Conservation (phyloP, 78 protist species). For the Dictyostelium capitatum region DNA sequence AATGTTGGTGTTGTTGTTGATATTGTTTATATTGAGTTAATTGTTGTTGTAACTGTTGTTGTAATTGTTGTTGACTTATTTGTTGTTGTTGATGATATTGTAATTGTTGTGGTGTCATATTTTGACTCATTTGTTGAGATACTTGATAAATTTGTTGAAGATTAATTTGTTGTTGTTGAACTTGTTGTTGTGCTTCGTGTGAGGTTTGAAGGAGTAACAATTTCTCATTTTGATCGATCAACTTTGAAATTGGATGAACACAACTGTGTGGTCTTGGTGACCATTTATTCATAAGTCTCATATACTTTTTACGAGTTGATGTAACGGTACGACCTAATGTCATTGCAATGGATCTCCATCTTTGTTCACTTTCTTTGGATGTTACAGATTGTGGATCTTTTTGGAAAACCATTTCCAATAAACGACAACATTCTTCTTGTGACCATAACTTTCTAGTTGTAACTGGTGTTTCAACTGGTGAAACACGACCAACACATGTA, state of each 20-base stretch:
- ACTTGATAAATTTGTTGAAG: background rate
- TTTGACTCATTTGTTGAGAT: slow-evolving; percentile 25
- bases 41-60: slow-evolving; percentile 7
- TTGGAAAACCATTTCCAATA: slow-evolving; percentile 71
- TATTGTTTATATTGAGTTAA: background rate
- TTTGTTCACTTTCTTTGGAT: slow-evolving; percentile 49
- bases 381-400: slow-evolving; percentile 77
- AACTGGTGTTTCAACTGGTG: slow-evolving; percentile 47
- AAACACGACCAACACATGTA: slow-evolving; percentile 56
- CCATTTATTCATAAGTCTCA: slow-evolving; percentile 77
- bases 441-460: slow-evolving; percentile 74
- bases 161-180: slow-evolving; percentile 23
- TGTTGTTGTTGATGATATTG: slow-evolving; percentile 17
- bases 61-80: slow-evolving; percentile 5
- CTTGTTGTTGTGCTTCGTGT: slow-evolving; percentile 20
- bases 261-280: slow-evolving; percentile 61
- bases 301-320: slow-evolving; percentile 62
- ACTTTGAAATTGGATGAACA: slow-evolving; percentile 60
- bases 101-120: slow-evolving; percentile 5
- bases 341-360: slow-evolving; percentile 66
- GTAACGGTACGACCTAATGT: slow-evolving; percentile 72
- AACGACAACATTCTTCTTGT: slow-evolving; percentile 58
- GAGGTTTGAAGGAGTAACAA: slow-evolving; percentile 15
- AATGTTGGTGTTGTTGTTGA: slow-evolving; percentile 4
- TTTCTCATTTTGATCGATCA: slow-evolving; percentile 64